phyloP scores from a whole-genome alignment of 768 basidiomycete species.

The Kwoniella heveanensis region DNA sequence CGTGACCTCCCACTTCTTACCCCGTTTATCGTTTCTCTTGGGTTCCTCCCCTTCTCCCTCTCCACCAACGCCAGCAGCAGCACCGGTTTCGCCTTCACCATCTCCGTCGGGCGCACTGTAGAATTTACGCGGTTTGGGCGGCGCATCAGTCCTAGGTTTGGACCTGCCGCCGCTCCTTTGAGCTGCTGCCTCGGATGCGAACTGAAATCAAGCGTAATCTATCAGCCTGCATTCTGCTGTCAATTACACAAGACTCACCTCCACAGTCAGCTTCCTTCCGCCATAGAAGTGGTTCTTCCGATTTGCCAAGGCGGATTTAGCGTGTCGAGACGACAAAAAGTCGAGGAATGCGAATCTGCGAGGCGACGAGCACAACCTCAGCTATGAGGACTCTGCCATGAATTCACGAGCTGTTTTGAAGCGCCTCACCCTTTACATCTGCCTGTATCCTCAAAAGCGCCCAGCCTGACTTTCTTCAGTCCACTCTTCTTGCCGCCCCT shows the following conservation, averaged over 20 bases:
- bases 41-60: conserved; percentile 16
- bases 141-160: conserved; percentile 14
- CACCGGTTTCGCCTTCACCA: conserved; percentile 9
- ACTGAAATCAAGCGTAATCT: conserved; percentile 28
- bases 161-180: conserved; percentile 44
- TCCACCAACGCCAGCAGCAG: conserved; percentile 3
- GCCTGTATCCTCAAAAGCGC: conserved; percentile 94
- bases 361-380: neutral
- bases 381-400: no score
- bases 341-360: conserved; percentile 91
- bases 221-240: neutral
- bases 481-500: conserved; percentile 53
- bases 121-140: conserved; percentile 17
- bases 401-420: neutral
- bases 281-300: conserved; percentile 79
- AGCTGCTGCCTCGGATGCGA: conserved; percentile 55
- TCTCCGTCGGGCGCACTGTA: conserved; percentile 9
- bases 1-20: conserved; percentile 56
- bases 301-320: conserved; percentile 79
- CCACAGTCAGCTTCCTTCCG: conserved; percentile 77
- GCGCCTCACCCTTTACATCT: conserved; percentile 84
- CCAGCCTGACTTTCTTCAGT: conserved; percentile 78
- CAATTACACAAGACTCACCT: no score
- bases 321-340: conserved; percentile 74
- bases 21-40: conserved; percentile 39